These are phyloP conservation scores for Globisporangium iwayamae DNA, from an alignment of 352 stramenopile genomes.

Conservation along the genomic window DNA sequence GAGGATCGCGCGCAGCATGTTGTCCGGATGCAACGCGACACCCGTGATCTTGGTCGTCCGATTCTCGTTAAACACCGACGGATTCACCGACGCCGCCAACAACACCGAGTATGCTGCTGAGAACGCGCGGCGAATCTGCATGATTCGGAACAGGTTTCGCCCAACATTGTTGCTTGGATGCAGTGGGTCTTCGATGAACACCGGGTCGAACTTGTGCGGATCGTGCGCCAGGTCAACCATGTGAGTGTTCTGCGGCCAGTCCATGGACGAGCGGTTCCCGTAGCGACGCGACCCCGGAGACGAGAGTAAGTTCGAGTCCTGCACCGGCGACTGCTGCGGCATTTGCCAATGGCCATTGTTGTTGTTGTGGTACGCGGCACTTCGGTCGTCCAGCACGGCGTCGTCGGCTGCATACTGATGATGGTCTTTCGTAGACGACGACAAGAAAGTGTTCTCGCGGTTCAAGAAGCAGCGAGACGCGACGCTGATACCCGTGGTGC, in stretches of 20 bases:
- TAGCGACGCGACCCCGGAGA: conserved; percentile 61
- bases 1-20: conserved; percentile 73
- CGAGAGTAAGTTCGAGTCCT: conserved; percentile 50
- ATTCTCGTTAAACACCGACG: conserved; percentile 52
- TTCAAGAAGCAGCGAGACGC: conserved; percentile 79
- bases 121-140: conserved; percentile 80
- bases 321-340: conserved; percentile 37
- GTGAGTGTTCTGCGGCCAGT: conserved; percentile 39
- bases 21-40: conserved; percentile 72
- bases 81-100: conserved; percentile 53
- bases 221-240: conserved; percentile 69
- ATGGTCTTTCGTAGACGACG: conserved; percentile 25
- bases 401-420: conserved; percentile 47
- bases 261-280: conserved; percentile 64
- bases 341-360: conserved; percentile 66
- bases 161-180: conserved; percentile 94
- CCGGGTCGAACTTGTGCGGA: conserved; percentile 90
- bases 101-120: conserved; percentile 68
- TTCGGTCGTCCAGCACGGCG: conserved; percentile 50
- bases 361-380: conserved; percentile 22
- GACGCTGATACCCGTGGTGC: conserved; percentile 88
- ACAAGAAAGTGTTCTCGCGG: conserved; percentile 47
- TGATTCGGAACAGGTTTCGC: conserved; percentile 95
- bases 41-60: conserved; percentile 53
- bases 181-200: conserved; percentile 95